Conservation (phyloP, 2,329 filamentous ascomycete genomes). For the Bipolaris sorokiniana region DNA sequence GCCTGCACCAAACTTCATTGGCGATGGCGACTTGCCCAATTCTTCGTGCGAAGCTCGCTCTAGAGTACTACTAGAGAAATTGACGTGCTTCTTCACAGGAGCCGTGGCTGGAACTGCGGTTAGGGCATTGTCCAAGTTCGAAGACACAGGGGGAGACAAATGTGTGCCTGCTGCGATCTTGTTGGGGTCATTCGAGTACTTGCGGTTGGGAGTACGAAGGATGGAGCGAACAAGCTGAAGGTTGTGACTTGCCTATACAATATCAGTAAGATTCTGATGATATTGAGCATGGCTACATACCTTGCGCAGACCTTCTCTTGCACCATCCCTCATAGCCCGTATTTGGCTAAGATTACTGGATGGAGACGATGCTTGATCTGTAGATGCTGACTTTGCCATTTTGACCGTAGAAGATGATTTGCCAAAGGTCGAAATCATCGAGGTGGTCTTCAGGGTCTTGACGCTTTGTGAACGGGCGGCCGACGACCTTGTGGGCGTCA, state of each 20-base stretch:
- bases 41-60: slow-evolving; percentile 44
- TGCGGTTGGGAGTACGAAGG: slow-evolving; percentile 64
- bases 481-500: slow-evolving; percentile 81
- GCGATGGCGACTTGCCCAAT: slow-evolving; percentile 44
- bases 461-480: slow-evolving; percentile 65
- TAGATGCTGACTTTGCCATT: slow-evolving; percentile 53
- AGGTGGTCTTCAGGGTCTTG: slow-evolving; percentile 54
- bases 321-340: slow-evolving; percentile 46
- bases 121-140: slow-evolving; percentile 59
- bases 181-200: slow-evolving; percentile 64
- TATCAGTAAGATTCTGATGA: background rate
- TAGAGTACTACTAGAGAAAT: slow-evolving; percentile 77
- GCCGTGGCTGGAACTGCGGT: slow-evolving; percentile 66
- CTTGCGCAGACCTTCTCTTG: slow-evolving; percentile 46
- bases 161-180: slow-evolving; percentile 68
- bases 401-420: slow-evolving; percentile 62
- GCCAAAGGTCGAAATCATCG: slow-evolving; percentile 61
- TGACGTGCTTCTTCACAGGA: slow-evolving; percentile 77
- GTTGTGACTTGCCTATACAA: slow-evolving; percentile 48
- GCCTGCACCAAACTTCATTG: slow-evolving; percentile 43
- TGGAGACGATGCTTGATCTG: slow-evolving; percentile 55
- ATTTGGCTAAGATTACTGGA: slow-evolving; percentile 32
- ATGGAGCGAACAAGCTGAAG: slow-evolving; percentile 67
- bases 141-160: slow-evolving; percentile 50
- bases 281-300: slow-evolving; percentile 6